Conservation (phyloP, 257 asterid species). For the Solanum tacnaense region DNA sequence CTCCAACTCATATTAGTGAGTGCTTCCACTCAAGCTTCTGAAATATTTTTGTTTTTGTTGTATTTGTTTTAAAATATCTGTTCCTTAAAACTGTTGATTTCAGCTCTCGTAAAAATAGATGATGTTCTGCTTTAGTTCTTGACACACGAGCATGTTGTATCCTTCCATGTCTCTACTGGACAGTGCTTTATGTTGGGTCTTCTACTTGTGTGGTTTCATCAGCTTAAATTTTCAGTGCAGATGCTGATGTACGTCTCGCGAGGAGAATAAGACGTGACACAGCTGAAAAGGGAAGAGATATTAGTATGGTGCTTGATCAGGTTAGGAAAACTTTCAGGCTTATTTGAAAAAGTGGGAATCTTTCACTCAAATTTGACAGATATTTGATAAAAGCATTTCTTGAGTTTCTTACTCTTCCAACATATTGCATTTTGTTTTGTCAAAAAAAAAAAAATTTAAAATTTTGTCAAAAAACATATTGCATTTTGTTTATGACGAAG, state of each 20-base stretch:
- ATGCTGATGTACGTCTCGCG: slow-evolving; percentile 97
- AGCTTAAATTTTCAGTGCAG: slow-evolving; percentile 49
- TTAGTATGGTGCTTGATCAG: slow-evolving; percentile 87
- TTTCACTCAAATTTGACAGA: not conserved
- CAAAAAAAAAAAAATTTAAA: too few species aligned
- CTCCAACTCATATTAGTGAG: not conserved
- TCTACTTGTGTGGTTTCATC: slow-evolving; percentile 23
- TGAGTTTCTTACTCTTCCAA: not conserved
- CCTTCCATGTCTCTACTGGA: not conserved
- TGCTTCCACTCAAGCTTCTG: not conserved
- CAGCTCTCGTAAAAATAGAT: not conserved
- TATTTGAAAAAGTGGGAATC: not conserved
- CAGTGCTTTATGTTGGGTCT: not conserved
- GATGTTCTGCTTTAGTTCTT: not conserved
- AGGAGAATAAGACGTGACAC: slow-evolving; percentile 98
- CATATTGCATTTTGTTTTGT: not conserved
- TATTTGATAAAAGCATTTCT: not conserved
- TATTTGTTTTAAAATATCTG: not conserved
- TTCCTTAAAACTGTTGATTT: not conserved
- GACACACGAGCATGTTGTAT: not conserved
- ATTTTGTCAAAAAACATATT: not conserved
- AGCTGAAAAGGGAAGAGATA: slow-evolving; percentile 85
- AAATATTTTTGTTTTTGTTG: not conserved
- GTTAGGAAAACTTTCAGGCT: slow-evolving; percentile 20
- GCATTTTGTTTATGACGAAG: not conserved